Evolutionary conservation across 805 yeast genomes (phyloP).

Genomic region (Zygotorulaspora chibaensis): DNA sequence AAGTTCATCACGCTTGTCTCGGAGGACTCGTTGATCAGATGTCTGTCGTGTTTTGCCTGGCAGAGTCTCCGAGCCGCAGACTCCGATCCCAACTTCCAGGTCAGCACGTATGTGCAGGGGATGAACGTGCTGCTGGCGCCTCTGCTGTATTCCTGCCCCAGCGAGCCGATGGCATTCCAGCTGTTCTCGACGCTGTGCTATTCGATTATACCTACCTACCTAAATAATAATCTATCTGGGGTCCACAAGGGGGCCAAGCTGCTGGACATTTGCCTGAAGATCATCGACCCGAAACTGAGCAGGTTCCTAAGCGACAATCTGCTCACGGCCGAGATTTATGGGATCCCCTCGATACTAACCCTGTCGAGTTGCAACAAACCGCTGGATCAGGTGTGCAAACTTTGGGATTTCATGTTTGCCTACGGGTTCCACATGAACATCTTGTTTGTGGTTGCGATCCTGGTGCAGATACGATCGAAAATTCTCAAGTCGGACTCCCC

Average conservation of each 20-base stretch:
- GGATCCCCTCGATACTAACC: constrained; percentile 78
- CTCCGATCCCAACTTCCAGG: constrained; percentile 13
- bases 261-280: constrained; percentile 67
- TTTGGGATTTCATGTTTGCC: constrained; percentile 91
- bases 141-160: constrained; percentile 63
- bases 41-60: constrained; percentile 70
- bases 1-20: constrained; percentile 59
- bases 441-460: constrained; percentile 76
- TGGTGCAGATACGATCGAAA: constrained; percentile 61
- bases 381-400: constrained; percentile 60
- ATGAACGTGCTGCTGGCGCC: constrained; percentile 87
- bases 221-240: constrained; percentile 72
- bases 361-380: constrained; percentile 89
- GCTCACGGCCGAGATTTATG: constrained; percentile 80
- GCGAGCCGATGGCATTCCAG: constrained; percentile 84
- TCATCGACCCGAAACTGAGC: constrained; percentile 69
- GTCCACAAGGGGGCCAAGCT: constrained; percentile 70
- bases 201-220: constrained; percentile 68
- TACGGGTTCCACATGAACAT: constrained; percentile 88
- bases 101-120: constrained; percentile 73
- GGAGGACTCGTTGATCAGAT: constrained; percentile 64
- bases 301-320: constrained; percentile 41
- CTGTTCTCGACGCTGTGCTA: constrained; percentile 60
- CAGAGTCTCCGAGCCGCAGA: constrained; percentile 26
- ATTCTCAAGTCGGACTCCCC: constrained; percentile 58